These are phyloP conservation scores for Ustilago loliicola DNA, from an alignment of 1,284 basidiomycete species.

Conservation along the genomic window DNA sequence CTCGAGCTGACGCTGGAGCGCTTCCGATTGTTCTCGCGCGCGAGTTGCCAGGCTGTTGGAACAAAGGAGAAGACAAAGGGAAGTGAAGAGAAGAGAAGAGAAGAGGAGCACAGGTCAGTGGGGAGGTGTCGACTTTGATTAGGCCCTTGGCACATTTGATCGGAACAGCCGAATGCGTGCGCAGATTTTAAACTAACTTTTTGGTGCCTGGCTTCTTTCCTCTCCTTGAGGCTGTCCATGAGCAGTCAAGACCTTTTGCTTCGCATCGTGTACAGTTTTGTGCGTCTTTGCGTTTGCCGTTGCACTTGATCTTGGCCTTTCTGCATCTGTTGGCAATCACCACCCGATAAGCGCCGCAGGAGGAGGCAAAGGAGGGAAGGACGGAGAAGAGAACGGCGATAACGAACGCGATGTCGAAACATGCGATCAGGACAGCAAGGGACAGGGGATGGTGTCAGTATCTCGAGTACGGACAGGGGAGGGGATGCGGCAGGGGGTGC, in stretches of 20 bases:
- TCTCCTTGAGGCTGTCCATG: constrained; percentile 46
- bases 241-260: constrained; percentile 50
- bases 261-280: constrained; percentile 50
- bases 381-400: not conserved
- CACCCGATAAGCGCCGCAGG: not conserved
- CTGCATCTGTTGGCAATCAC: constrained; percentile 33
- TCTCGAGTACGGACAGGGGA: constrained; percentile 4
- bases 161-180: not conserved
- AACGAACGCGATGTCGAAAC: not conserved
- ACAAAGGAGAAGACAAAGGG: not conserved
- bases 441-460: constrained; percentile 12
- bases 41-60: constrained; percentile 39
- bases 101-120: constrained; percentile 3
- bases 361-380: not conserved
- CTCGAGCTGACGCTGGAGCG: constrained; percentile 36
- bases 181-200: constrained; percentile 28
- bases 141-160: not conserved
- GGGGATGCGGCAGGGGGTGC: constrained; percentile 7
- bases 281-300: constrained; percentile 51
- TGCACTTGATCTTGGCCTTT: constrained; percentile 57
- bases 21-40: constrained; percentile 45
- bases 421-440: not conserved
- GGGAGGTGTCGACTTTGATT: not conserved
- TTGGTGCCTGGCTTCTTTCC: constrained; percentile 55
- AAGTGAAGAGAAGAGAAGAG: not conserved